These are phyloP conservation scores for Casuarina equisetifolia DNA, from an alignment of 306 rosid genomes.

Conservation along the genomic window DNA sequence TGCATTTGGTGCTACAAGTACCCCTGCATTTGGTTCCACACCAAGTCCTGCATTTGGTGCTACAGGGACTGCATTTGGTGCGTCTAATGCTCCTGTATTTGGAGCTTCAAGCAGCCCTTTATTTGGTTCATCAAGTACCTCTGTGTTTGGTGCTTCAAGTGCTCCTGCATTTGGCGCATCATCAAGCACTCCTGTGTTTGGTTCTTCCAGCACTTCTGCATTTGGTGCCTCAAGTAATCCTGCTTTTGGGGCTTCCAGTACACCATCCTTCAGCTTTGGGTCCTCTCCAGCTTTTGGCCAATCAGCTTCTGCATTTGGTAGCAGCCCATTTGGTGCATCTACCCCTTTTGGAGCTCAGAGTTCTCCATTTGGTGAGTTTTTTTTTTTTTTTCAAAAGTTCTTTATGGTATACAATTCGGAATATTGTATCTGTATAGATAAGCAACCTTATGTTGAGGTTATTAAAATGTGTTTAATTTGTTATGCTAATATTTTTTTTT, in stretches of 20 bases:
- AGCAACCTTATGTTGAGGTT: neutral
- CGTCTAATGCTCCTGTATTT: conserved; percentile 58
- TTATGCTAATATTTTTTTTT: conserved; percentile 4
- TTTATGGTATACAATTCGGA: neutral
- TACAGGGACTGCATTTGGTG: conserved; percentile 66
- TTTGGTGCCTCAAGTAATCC: conserved; percentile 67
- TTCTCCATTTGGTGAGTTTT: conserved; percentile 75
- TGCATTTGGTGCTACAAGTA: conserved; percentile 29
- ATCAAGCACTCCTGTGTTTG: conserved; percentile 51
- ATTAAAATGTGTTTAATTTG: neutral
- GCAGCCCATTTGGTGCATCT: conserved; percentile 63
- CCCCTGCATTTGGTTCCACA: conserved; percentile 67
- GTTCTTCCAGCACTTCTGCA: conserved; percentile 48
- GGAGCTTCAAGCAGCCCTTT: conserved; percentile 62
- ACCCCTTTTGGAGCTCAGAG: conserved; percentile 80
- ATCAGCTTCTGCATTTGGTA: conserved; percentile 70
- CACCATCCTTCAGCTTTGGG: conserved; percentile 69
- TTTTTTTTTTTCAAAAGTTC: neutral
- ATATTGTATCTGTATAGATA: neutral
- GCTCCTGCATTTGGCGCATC: conserved; percentile 51
- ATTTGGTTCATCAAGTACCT: conserved; percentile 31
- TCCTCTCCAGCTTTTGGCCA: conserved; percentile 71
- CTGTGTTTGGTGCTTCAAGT: conserved; percentile 54
- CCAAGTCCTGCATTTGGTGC: conserved; percentile 64
- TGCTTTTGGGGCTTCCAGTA: conserved; percentile 74